Evolutionary conservation across 352 stramenopile genomes (phyloP).

Genomic region (Globisporangium mamillatum): DNA sequence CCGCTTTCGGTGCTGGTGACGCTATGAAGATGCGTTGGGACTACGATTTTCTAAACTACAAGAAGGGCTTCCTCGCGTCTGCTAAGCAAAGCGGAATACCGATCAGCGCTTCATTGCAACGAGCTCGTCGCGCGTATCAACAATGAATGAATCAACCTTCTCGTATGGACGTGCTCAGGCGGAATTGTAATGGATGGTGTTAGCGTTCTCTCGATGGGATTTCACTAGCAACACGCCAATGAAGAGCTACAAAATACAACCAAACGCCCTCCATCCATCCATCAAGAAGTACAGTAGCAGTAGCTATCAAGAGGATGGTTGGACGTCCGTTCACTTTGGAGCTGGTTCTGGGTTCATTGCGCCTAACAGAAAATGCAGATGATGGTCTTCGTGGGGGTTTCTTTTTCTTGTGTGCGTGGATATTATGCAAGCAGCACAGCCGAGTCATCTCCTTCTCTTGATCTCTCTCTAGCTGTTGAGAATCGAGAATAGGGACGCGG

Average conservation of each 20-base stretch:
- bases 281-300: neutral
- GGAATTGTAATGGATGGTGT: slow-evolving; percentile 1
- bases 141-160: too few relatives aligned
- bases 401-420: neutral
- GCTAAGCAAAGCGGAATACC: too few relatives aligned
- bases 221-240: neutral
- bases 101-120: too few relatives aligned
- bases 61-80: too few relatives aligned
- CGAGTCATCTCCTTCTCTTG: neutral
- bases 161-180: too few relatives aligned
- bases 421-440: neutral
- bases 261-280: neutral
- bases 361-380: neutral
- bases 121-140: too few relatives aligned
- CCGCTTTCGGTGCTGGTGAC: too few relatives aligned
- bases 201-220: neutral
- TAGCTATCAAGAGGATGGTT: neutral
- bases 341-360: neutral
- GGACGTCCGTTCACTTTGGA: neutral
- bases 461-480: neutral
- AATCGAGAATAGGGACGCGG: neutral
- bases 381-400: neutral
- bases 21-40: too few relatives aligned
- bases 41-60: too few relatives aligned
- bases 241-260: neutral